A percentile compares a stretch with the other conserved stretches of the same genome.
Evolutionary conservation across 2,329 filamentous ascomycete species (phyloP).

Genomic region (Curvularia lunata): DNA sequence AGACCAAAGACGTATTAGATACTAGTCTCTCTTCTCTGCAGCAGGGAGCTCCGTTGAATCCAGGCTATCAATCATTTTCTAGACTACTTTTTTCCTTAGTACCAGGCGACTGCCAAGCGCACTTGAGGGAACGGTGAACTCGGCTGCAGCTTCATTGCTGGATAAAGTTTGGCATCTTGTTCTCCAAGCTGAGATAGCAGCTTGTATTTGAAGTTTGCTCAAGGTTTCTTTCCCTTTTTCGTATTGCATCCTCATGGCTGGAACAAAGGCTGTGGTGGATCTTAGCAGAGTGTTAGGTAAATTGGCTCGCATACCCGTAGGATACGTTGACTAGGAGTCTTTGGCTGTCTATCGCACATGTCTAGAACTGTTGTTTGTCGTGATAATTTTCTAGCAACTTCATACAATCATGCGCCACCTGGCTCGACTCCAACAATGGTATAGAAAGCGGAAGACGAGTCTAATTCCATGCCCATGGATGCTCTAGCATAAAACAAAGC

Average conservation of each 20-base stretch:
- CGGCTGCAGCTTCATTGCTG: no score
- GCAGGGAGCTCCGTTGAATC: not conserved
- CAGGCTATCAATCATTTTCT: not conserved
- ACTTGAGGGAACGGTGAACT: not conserved
- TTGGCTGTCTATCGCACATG: no score
- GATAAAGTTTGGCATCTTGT: no score
- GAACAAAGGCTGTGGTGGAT: no score
- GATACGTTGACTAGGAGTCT: no score
- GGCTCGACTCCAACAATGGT: not conserved
- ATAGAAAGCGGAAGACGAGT: not conserved
- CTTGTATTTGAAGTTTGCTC: no score
- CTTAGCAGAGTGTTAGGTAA: no score
- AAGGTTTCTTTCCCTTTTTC: no score
- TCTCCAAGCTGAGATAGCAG: no score
- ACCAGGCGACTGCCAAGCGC: not conserved
- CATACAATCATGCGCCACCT: not conserved
- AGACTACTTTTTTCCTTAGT: not conserved
- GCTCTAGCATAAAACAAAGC: not conserved
- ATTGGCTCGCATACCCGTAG: no score
- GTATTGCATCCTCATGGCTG: no score
- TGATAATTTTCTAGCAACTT: not conserved
- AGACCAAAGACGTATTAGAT: not conserved
- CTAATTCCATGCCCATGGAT: not conserved
- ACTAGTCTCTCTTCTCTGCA: not conserved
- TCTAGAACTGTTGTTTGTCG: not conserved